Evolutionary conservation across 495 filamentous ascomycete species (phyloP), one percentile per base, ranked within the genome.

Genomic region (Penicillium herquei): DNA sequence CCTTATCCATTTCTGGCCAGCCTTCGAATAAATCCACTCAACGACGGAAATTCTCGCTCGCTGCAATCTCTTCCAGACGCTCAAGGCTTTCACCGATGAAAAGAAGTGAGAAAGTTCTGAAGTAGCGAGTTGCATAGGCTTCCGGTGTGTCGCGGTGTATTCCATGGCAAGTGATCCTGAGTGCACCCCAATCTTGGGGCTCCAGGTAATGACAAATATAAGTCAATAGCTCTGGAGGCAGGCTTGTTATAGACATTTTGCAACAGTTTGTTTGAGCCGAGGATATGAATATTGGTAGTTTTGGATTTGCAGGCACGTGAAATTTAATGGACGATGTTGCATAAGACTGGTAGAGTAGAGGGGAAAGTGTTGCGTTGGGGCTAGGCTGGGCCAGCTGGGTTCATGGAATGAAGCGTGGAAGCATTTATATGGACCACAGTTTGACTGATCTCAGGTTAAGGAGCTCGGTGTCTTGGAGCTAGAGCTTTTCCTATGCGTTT

Each of bases 71-170:
- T 18, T 52, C 39, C 49, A 52, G 37, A 11, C 17, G 14, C 13
- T 33, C 26, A 41, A 52, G 39, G 21, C 49, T n/a, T 42, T 52
- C 21, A 52, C 39, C 39, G 39, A 39, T 52, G 49, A 52, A 18
- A 52, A 52, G 49, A 41, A 52, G 26, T 31, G 49, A 5, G 5
- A 52, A 17, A 17, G 5, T 43, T 43, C 30, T 52, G 49, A 42
- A 52, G 39, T 52, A 52, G 13, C 49, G 49, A 18, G 35, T 52
- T 43, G 49, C 21, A 52, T 42, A 52, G 39, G 49, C 49, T 33
- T 52, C 49, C 26, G 43, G 49, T 52, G 49, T 42, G 6, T 26
- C 43, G 16, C 30, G 13, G 13, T 52, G 37, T 41, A 42, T 52
- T 52, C 43, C 21, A 18, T 34, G 49, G 26, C 49, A 52, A 52